Base-by-base conservation (phyloP, 345 rosid genomes). In the Populus ilicifolia region DNA sequence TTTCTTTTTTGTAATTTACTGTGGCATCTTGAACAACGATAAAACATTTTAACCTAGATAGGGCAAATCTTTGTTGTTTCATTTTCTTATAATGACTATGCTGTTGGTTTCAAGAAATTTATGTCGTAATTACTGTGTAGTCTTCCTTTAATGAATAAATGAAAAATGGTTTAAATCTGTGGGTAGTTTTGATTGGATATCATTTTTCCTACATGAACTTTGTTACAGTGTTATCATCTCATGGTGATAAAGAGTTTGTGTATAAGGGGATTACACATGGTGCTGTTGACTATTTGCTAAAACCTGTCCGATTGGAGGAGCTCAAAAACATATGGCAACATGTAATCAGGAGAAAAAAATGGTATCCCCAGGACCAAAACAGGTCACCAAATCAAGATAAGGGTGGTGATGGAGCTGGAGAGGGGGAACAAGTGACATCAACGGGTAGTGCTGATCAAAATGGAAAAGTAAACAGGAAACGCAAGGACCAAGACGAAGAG, bases 311-410 rank as follows among this genome's bases (percentile, higher is more conserved):
- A 81, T 80, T 91, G 33, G 92, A 96, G 89, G 96, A 90, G 89
- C 90, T 96, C 70, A 82, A 85, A 76, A 96, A 96, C 84, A 93
- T 95, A 81, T 95, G 99, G 99, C 99, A 92, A 44, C 99, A 96
- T 82, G 90, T 96, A 4, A 85, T 92, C 66, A 86, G 99, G 85
- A 91, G 83, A 77, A 87, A 80, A 84, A 92, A 87, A 70, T 25
- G 79, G 44, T 81, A 83, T 5, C 81, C 84, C 17, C 87, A 87
- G 87, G 90, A 85, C 52, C 78, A 67, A 56, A 84, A 61, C 77
- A 84, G 75, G 79, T 79, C 76, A 0, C 29, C 83, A 67, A 78
- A 81, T 38, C 83, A 73, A 46, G 89, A 86, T 48, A 89, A 76
- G 82, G 72, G 79, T 74, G 75, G 70, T 12, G 82, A 80, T 0